Evolutionary conservation across 2,329 filamentous ascomycete species (phyloP).

Genomic region (Dactylella cylindrospora): DNA sequence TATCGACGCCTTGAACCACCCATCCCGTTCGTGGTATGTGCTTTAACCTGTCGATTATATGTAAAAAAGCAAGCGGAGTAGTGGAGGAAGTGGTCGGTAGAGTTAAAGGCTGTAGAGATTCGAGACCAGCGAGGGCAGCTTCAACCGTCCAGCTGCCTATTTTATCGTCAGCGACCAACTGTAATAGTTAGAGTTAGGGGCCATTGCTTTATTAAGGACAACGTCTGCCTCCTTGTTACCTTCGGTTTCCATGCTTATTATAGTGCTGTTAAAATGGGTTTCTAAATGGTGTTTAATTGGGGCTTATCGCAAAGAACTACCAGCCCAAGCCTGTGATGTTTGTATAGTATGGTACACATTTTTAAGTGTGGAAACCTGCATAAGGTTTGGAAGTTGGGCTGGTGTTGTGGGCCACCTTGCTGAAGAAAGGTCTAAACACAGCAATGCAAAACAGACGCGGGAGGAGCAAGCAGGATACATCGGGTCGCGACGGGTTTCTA

Average conservation of each 20-base stretch:
- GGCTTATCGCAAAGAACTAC: no score
- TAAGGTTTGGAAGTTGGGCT: no score
- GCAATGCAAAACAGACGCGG: no score
- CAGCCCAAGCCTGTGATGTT: no score
- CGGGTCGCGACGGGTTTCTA: no score
- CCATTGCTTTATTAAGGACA: no score
- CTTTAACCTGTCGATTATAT: conserved; percentile 37
- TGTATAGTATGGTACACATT: no score
- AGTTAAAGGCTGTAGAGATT: conserved; percentile 17
- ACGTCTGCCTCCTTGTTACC: no score
- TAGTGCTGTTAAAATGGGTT: neutral
- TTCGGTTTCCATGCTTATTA: neutral
- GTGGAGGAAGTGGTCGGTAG: conserved; percentile 14
- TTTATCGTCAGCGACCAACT: neutral
- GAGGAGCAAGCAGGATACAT: no score
- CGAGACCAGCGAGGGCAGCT: conserved; percentile 16
- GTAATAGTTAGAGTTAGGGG: neutral
- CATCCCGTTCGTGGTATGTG: conserved; percentile 38
- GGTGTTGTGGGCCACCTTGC: no score
- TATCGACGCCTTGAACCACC: conserved; percentile 29
- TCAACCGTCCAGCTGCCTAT: conserved; percentile 25
- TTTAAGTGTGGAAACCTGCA: no score
- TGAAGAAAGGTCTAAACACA: no score
- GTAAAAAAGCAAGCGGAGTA: conserved; percentile 25
- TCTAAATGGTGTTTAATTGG: neutral